These are phyloP conservation scores for Fremontodendron californicum DNA, from an alignment of 345 rosid genomes.

Conservation along the genomic window DNA sequence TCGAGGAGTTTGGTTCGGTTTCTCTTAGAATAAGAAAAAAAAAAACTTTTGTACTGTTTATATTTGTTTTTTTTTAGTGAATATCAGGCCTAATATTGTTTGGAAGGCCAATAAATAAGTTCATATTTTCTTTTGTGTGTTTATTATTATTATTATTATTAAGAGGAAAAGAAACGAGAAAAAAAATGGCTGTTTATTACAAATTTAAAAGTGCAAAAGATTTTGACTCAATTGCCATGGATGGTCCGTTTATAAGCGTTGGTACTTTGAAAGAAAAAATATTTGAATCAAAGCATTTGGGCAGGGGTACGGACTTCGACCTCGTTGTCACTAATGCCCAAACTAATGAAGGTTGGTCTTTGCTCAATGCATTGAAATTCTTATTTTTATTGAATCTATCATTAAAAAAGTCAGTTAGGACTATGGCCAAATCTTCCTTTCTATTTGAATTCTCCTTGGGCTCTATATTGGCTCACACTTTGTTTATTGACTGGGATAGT, in stretches of 20 bases:
- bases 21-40: slow-evolving; percentile 11
- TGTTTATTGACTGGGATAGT: background rate
- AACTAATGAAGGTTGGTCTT: slow-evolving; percentile 96
- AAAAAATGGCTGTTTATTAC: slow-evolving; percentile 91
- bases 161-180: slow-evolving; percentile 14
- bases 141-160: slow-evolving; percentile 12
- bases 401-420: background rate
- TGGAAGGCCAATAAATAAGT: slow-evolving; percentile 33
- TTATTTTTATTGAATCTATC: background rate
- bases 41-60: slow-evolving; percentile 17
- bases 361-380: slow-evolving; percentile 9
- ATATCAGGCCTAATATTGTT: slow-evolving; percentile 37
- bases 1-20: slow-evolving; percentile 16
- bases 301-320: slow-evolving; percentile 97
- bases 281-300: slow-evolving; percentile 98
- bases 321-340: slow-evolving; percentile 98
- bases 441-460: background rate
- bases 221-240: slow-evolving; percentile 88
- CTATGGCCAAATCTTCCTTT: background rate
- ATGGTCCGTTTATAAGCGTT: slow-evolving; percentile 95
- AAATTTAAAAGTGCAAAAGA: slow-evolving; percentile 99
- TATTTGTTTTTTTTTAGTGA: slow-evolving; percentile 27
- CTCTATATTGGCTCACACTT: background rate
- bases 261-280: slow-evolving; percentile 99
- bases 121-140: slow-evolving; percentile 14